Percentiles rank a stretch among this genome's conserved stretches.
Conservation (phyloP, 1,139 yeast species). For the Lodderomyces margitis region DNA sequence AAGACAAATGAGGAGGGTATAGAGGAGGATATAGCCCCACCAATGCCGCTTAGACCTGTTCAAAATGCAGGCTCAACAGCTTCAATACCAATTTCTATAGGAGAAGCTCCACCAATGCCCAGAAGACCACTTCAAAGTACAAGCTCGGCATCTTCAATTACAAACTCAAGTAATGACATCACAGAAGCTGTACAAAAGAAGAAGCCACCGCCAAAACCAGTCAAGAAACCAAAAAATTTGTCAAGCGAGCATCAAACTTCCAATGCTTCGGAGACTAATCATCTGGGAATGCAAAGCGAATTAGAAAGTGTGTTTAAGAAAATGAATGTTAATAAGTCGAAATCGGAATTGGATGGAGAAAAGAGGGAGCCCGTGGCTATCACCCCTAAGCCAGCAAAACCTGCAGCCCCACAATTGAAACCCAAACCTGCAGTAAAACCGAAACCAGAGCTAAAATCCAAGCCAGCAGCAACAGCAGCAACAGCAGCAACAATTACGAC, state of each 20-base stretch:
- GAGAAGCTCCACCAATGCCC: conserved; percentile 14
- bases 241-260: not conserved
- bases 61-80: not conserved
- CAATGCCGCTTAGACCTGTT: conserved; percentile 10
- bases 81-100: conserved; percentile 1
- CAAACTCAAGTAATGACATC: conserved; percentile 4
- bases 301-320: conserved; percentile 13
- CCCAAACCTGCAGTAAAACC: conserved; percentile 8
- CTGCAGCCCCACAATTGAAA: conserved; percentile 4
- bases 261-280: conserved; percentile 9
- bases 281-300: conserved; percentile 14
- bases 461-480: conserved; percentile 16
- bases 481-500: conserved; percentile 14
- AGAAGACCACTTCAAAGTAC: conserved; percentile 6
- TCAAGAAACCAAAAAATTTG: conserved; percentile 24
- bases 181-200: conserved; percentile 18
- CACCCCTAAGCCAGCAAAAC: conserved; percentile 2
- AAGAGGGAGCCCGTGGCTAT: not conserved
- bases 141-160: conserved; percentile 5
- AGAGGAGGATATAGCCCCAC: conserved; percentile 5
- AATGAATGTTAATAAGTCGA: conserved; percentile 11
- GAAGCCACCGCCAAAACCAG: conserved; percentile 42
- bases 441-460: conserved; percentile 12
- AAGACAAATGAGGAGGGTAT: not conserved
- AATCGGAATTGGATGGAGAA: not conserved